Base-by-base conservation (phyloP, 257 asterid genomes). In the Solanum sparsipilum region DNA sequence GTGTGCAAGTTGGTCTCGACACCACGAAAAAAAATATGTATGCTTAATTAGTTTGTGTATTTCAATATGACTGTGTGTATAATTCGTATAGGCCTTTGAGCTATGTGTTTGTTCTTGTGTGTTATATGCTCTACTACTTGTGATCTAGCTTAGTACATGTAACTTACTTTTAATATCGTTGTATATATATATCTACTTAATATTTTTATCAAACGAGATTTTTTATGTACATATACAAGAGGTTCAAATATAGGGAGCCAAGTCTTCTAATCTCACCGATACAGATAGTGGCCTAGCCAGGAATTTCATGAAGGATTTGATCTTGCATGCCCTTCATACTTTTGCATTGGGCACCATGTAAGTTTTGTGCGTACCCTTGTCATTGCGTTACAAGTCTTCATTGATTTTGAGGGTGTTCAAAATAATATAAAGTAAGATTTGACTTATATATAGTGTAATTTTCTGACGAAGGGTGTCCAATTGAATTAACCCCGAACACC, bases 381-480 rank as follows among this genome's bases (percentile, higher is more conserved):
- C 60, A 13, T 4, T 46, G 58, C 58, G 20, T 21, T 46, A 46
- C 58, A 46, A 46, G 58, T 46, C 21, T 13, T 5, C 58, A 46
- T 46, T 46, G 56, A 46, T 46, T 46, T 46, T 13, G 56, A 46
- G 6, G 18, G 58, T 13, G 20, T 46, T 46, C 20, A 46, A 46
- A 46, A 46, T 46, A 46, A 48, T 2, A 48, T 48, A 48, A 48
- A 48, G 60, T 48, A 15, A 48, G 9, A 48, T 0, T 48, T 48
- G 3, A 48, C 3, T 0, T 15, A 15, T 48, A 48, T 48, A 15
- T 48, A 48, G 8, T 5, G 3, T 48, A 48, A 48, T 48, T 48
- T 48, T 46, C 0, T 1, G 0, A 48, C 0, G 3, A 48, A 48
- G 0, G 8, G 0, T 48, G 3, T 48, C 21, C 18, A 44, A 12